A percentile compares a stretch with the other conserved stretches of the same genome.
Evolutionary conservation across 257 asterid genomes (phyloP).

Genomic region (Linderniella brevidens): DNA sequence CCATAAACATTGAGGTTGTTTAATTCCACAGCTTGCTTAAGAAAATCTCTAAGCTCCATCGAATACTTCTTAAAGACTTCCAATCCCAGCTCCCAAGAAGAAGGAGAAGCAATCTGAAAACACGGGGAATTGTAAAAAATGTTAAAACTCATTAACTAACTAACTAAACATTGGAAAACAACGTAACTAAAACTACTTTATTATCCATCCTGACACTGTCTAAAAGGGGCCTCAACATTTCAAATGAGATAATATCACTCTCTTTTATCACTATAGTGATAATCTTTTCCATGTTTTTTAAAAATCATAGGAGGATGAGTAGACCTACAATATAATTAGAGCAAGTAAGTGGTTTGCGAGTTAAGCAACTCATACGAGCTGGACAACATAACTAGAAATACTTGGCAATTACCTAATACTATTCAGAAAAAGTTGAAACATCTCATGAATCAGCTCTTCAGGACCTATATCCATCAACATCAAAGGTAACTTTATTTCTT

Average conservation of each 20-base stretch:
- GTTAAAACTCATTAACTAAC: conserved; percentile 3
- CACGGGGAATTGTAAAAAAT: conserved; percentile 9
- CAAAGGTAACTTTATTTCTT: conserved; percentile 24
- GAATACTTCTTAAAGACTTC: conserved; percentile 33
- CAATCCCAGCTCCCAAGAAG: conserved; percentile 40
- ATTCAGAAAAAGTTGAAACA: conserved; percentile 30
- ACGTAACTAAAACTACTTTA: conserved; percentile 20
- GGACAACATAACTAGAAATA: not conserved
- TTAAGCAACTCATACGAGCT: not conserved
- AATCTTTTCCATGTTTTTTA: conserved; percentile 26
- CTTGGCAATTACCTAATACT: conserved; percentile 23
- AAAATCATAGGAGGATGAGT: conserved; percentile 23
- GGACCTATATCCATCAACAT: conserved; percentile 28
- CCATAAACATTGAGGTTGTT: conserved; percentile 23
- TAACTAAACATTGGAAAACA: conserved; percentile 2
- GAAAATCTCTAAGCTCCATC: conserved; percentile 17
- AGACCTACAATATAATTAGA: conserved; percentile 20
- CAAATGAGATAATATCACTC: conserved; percentile 31
- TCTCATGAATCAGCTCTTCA: conserved; percentile 18
- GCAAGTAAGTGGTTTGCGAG: not conserved
- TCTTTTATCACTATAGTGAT: conserved; percentile 39
- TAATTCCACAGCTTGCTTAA: conserved; percentile 21
- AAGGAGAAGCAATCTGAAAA: conserved; percentile 26
- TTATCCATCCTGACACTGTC: conserved; percentile 33
- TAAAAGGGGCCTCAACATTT: conserved; percentile 37